Conservation (phyloP, 768 basidiomycete genomes). For the Coprinopsis marcescibilis region DNA sequence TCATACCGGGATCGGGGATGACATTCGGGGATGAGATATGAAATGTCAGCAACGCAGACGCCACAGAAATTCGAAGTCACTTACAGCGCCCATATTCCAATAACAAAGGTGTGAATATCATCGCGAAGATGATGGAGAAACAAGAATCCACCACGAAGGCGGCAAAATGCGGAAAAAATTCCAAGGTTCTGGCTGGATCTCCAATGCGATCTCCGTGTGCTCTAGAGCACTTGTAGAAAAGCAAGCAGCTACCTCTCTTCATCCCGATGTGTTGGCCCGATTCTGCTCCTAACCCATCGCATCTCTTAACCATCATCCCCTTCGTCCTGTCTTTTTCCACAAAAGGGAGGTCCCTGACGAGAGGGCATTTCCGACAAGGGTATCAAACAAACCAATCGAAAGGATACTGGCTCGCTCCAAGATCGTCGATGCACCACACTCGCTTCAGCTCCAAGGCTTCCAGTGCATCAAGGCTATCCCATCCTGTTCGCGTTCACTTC, state of each 20-base stretch:
- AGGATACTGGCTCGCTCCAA: not conserved
- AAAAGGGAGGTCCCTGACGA: not conserved
- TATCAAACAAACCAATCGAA: not conserved
- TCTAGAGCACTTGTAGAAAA: not conserved
- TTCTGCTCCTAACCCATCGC: slow-evolving; percentile 1
- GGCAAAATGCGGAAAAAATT: not conserved
- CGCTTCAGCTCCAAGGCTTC: not conserved
- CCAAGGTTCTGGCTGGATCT: not conserved
- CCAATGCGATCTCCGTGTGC: not conserved
- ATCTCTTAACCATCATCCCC: not conserved
- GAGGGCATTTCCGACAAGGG: not conserved
- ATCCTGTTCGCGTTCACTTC: not conserved
- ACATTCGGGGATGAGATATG: too few relatives aligned
- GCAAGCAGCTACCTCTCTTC: slow-evolving; percentile 1
- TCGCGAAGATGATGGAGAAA: too few relatives aligned
- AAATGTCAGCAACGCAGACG: too few relatives aligned
- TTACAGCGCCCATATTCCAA: too few relatives aligned
- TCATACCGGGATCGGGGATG: too few relatives aligned
- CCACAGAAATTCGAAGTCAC: too few relatives aligned
- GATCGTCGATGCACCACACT: not conserved
- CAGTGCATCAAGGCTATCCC: not conserved
- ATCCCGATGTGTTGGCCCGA: not conserved
- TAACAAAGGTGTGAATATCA: too few relatives aligned
- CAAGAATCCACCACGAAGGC: not conserved
- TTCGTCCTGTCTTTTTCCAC: not conserved